phyloP scores from a whole-genome alignment of 768 basidiomycete species.

The Mycena vulgaris region DNA sequence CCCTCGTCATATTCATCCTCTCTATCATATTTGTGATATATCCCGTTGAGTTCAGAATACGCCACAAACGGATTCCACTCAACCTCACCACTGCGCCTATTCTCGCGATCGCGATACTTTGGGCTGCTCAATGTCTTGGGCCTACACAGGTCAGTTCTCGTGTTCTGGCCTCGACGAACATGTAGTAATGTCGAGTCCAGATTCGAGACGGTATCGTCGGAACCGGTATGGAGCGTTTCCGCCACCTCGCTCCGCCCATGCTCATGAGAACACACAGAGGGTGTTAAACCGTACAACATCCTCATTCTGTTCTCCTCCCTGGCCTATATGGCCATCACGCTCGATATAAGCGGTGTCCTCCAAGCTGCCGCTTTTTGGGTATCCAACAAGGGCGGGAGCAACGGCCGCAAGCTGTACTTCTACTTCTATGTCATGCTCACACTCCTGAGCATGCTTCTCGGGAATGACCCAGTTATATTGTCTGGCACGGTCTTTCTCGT shows the following conservation, averaged over 20 bases:
- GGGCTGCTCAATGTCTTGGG: constrained; percentile 65
- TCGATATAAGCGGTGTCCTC: constrained; percentile 91
- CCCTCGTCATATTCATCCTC: constrained; percentile 63
- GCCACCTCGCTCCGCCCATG: no score
- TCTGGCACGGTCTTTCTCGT: constrained; percentile 92
- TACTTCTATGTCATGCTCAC: constrained; percentile 91
- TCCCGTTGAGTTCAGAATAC: constrained; percentile 54
- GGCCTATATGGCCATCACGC: constrained; percentile 93
- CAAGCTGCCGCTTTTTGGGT: constrained; percentile 92
- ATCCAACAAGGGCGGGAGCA: constrained; percentile 81
- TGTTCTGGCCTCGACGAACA: not conserved
- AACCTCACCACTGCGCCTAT: constrained; percentile 66
- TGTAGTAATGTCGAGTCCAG: constrained; percentile 34
- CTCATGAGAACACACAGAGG: constrained; percentile 54
- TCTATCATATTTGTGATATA: constrained; percentile 65
- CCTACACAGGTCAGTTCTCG: constrained; percentile 44
- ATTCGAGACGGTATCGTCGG: constrained; percentile 83
- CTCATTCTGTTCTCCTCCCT: constrained; percentile 93
- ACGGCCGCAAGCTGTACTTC: constrained; percentile 78
- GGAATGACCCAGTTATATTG: constrained; percentile 94
- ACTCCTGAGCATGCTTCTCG: constrained; percentile 80
- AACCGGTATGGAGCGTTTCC: constrained; percentile 1
- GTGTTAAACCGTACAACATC: constrained; percentile 92
- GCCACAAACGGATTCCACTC: constrained; percentile 45
- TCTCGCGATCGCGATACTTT: constrained; percentile 62